Evolutionary conservation across 371 early-diverging fungal species (phyloP).

Genomic region (Coemansia sp.): DNA sequence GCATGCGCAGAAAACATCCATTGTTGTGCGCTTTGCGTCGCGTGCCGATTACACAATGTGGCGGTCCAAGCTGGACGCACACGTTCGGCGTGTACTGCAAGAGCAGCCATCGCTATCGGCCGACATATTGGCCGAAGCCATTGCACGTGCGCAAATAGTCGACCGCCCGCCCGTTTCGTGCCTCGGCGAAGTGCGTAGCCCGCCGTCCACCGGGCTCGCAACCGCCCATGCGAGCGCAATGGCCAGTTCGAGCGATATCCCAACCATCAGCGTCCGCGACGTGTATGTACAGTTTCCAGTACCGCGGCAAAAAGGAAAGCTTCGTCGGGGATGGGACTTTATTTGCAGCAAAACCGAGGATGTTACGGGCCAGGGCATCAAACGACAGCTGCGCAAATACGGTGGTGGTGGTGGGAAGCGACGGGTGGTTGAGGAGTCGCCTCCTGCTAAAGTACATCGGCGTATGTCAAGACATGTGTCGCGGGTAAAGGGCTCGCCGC

Average conservation of each 20-base stretch:
- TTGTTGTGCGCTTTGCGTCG: constrained; percentile 39
- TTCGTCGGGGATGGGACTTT: constrained; percentile 48
- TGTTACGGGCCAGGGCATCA: constrained; percentile 41
- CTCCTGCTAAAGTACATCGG: constrained; percentile 8
- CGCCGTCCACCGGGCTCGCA: constrained; percentile 27
- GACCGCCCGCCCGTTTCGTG: constrained; percentile 20
- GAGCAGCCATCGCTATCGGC: constrained; percentile 32
- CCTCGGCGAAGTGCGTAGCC: constrained; percentile 28
- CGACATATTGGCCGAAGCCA: constrained; percentile 41
- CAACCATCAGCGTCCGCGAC: constrained; percentile 48
- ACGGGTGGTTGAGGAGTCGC: constrained; percentile 28
- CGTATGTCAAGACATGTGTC: constrained; percentile 13
- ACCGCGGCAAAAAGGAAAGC: constrained; percentile 33
- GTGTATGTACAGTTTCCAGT: constrained; percentile 45
- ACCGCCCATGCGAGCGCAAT: constrained; percentile 13
- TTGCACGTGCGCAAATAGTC: constrained; percentile 38
- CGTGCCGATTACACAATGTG: constrained; percentile 32
- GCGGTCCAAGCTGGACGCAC: constrained; percentile 38
- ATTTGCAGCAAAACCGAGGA: constrained; percentile 50
- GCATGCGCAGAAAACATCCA: constrained; percentile 18
- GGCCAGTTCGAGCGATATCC: constrained; percentile 31
- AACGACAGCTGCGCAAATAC: constrained; percentile 45
- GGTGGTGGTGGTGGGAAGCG: constrained; percentile 45
- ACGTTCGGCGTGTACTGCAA: constrained; percentile 34
- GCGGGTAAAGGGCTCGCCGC: constrained; percentile 6